Percentiles rank a stretch among this genome's conserved stretches.
Evolutionary conservation across 2,329 filamentous ascomycete species (phyloP).

Genomic region (Penicillium sp.): DNA sequence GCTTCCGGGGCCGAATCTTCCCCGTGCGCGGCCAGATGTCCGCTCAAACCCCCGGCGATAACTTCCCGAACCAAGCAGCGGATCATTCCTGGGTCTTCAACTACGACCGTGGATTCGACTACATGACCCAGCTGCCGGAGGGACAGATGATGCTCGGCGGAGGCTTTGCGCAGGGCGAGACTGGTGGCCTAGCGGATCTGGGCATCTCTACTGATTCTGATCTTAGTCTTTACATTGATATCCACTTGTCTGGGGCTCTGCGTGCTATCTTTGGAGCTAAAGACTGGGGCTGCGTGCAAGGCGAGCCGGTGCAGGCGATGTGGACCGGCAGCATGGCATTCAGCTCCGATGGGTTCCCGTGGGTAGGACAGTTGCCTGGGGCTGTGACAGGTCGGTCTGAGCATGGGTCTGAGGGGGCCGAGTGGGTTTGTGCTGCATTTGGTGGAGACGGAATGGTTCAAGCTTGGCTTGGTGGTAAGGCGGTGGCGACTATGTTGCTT

Average conservation of each 20-base stretch:
- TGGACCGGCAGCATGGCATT: conserved; percentile 51
- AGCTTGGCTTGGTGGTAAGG: conserved; percentile 33
- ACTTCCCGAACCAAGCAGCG: conserved; percentile 34
- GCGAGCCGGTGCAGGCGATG: conserved; percentile 27
- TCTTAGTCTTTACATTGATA: conserved; percentile 25
- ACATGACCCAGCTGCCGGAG: conserved; percentile 51
- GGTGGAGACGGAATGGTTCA: conserved; percentile 36
- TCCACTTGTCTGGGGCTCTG: conserved; percentile 30
- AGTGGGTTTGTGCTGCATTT: conserved; percentile 34
- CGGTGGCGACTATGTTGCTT: conserved; percentile 29
- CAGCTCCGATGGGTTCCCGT: conserved; percentile 51
- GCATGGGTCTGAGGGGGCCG: conserved; percentile 10
- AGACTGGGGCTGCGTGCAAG: conserved; percentile 24
- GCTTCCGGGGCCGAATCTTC: conserved; percentile 39
- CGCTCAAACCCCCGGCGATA: conserved; percentile 36
- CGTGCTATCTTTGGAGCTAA: conserved; percentile 28
- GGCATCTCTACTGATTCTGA: conserved; percentile 51
- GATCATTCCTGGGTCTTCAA: conserved; percentile 54
- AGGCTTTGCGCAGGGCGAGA: conserved; percentile 48
- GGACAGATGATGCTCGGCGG: conserved; percentile 58
- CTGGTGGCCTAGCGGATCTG: conserved; percentile 48
- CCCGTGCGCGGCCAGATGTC: conserved; percentile 47
- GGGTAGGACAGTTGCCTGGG: conserved; percentile 48
- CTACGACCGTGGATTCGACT: conserved; percentile 52
- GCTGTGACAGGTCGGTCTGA: conserved; percentile 16